phyloP scores from a whole-genome alignment of 352 stramenopile genomes.

The Phytophthora pisi region DNA sequence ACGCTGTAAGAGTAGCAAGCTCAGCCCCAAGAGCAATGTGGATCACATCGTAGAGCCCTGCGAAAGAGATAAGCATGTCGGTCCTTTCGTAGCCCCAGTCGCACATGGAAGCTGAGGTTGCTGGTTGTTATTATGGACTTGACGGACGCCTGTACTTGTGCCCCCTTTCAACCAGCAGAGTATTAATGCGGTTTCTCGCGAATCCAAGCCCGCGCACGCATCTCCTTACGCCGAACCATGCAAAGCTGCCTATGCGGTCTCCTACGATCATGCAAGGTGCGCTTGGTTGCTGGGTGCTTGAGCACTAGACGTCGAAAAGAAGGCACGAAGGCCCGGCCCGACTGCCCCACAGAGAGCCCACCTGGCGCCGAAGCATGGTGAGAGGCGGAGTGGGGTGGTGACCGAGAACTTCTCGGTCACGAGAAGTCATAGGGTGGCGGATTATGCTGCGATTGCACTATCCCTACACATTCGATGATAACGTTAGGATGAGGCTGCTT shows the following conservation, averaged over 20 bases:
- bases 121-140: too few species aligned
- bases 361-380: neutral
- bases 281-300: neutral
- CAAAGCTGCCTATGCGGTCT: neutral
- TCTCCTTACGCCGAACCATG: too few species aligned
- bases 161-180: too few species aligned
- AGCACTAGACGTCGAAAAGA: too few species aligned
- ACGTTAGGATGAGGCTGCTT: constrained; percentile 3
- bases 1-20: neutral
- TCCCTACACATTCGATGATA: constrained; percentile 10
- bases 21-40: neutral
- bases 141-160: neutral
- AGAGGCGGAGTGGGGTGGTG: too few species aligned
- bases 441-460: neutral
- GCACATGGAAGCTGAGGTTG: neutral
- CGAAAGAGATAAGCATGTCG: neutral
- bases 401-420: too few species aligned
- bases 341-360: neutral
- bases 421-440: neutral
- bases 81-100: neutral
- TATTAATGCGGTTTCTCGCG: too few species aligned
- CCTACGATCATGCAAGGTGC: neutral
- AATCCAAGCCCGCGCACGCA: too few species aligned
- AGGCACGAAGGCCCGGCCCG: too few species aligned
- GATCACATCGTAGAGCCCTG: neutral